Percentiles rank a stretch among this genome's conserved stretches.
Evolutionary conservation across 208 protist genomes (phyloP).

Genomic region (Crithidia expoeki): DNA sequence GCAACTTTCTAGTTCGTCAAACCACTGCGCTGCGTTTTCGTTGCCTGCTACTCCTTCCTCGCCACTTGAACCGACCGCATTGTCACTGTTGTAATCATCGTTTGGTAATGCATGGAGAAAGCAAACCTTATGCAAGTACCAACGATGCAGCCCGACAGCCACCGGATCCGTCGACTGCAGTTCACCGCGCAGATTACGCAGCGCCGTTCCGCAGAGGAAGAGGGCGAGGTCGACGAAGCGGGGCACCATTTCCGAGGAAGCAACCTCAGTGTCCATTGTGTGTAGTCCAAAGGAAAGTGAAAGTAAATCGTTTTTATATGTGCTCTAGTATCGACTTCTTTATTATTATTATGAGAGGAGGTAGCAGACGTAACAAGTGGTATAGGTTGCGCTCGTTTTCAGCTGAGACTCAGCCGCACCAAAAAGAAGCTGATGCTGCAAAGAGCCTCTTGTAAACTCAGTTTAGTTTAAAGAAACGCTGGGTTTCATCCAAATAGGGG

Average conservation of each 20-base stretch:
- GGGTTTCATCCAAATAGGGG: too few relatives aligned
- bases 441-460: too few relatives aligned
- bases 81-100: slow-evolving; percentile 3
- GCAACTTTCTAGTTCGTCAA: too few relatives aligned
- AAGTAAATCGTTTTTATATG: neutral
- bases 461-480: too few relatives aligned
- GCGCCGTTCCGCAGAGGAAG: slow-evolving; percentile 52
- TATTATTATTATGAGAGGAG: too few relatives aligned
- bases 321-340: neutral
- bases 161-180: slow-evolving; percentile 18
- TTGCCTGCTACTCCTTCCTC: neutral
- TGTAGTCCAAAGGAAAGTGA: neutral
- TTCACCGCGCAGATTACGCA: slow-evolving; percentile 28
- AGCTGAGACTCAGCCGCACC: too few relatives aligned
- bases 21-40: too few relatives aligned
- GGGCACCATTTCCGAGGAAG: slow-evolving; percentile 35
- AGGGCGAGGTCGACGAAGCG: slow-evolving; percentile 61
- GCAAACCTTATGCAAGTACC: slow-evolving; percentile 58
- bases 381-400: too few relatives aligned
- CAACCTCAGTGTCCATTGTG: slow-evolving; percentile 22
- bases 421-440: too few relatives aligned
- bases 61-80: neutral
- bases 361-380: too few relatives aligned
- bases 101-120: slow-evolving; percentile 43
- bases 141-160: slow-evolving; percentile 36